Conservation (phyloP, 2,329 filamentous ascomycete genomes). For the Penicillium sp. region DNA sequence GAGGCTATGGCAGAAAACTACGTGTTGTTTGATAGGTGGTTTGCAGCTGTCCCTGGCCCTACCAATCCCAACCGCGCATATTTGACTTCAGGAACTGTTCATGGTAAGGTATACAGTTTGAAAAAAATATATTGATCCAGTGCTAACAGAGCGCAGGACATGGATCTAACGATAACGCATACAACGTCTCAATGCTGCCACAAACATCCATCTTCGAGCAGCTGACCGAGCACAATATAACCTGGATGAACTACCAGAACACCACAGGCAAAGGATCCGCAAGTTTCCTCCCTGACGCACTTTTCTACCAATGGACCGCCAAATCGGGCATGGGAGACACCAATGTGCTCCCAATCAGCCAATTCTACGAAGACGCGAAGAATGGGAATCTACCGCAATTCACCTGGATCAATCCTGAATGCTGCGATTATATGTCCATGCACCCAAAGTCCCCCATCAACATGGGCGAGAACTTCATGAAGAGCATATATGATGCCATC, state of each 20-base stretch:
- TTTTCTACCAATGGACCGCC: constrained; percentile 38
- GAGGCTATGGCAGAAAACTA: constrained; percentile 45
- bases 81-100: constrained; percentile 41
- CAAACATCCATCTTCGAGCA: constrained; percentile 44
- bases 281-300: constrained; percentile 9
- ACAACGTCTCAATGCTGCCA: constrained; percentile 34
- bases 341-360: constrained; percentile 38
- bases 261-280: constrained; percentile 29
- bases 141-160: constrained; percentile 16
- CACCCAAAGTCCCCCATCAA: constrained; percentile 48
- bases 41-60: constrained; percentile 41
- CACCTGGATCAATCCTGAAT: constrained; percentile 53
- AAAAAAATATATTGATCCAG: not conserved
- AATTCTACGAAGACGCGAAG: constrained; percentile 48
- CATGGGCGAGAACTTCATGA: constrained; percentile 47
- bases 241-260: constrained; percentile 52
- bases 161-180: constrained; percentile 37
- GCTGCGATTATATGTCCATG: constrained; percentile 53
- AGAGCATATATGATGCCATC: constrained; percentile 48
- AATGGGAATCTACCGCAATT: constrained; percentile 46
- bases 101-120: constrained; percentile 20
- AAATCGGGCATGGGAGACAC: constrained; percentile 33
- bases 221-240: constrained; percentile 40
- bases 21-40: constrained; percentile 48
- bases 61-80: constrained; percentile 40